Evolutionary conservation across 179 eudicot species (phyloP).

Genomic region (Spinacia oleracea): DNA sequence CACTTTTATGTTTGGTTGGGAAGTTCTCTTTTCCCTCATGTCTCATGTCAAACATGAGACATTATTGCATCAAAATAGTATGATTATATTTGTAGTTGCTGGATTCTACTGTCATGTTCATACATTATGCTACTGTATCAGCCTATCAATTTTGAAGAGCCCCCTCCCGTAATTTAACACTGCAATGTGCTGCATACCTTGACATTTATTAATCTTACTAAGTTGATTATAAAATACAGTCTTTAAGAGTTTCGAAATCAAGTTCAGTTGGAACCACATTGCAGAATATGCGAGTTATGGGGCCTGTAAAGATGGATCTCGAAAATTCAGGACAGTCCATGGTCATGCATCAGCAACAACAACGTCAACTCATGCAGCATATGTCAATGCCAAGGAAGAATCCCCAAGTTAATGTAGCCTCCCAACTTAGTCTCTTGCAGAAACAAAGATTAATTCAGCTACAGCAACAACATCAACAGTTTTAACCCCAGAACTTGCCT

Average conservation of each 20-base stretch:
- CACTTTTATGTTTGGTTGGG: neutral
- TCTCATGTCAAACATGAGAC: conserved; percentile 8
- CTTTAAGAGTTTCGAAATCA: conserved; percentile 55
- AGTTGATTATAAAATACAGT: no score
- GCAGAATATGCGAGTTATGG: conserved; percentile 55
- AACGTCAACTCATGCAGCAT: conserved; percentile 63
- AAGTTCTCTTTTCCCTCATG: neutral
- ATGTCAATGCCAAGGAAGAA: conserved; percentile 73
- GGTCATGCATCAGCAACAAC: conserved; percentile 70
- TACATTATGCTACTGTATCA: no score
- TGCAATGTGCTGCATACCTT: no score
- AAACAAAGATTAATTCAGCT: conserved; percentile 65
- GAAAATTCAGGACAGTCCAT: conserved; percentile 77
- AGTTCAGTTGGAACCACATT: conserved; percentile 65
- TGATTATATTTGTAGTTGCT: neutral
- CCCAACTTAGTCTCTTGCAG: conserved; percentile 66
- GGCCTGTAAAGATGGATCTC: conserved; percentile 64
- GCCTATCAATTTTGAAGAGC: no score
- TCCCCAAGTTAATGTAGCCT: conserved; percentile 68
- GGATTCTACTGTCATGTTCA: neutral
- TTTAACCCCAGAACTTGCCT: conserved; percentile 67
- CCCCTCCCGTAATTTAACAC: no score
- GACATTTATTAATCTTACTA: no score
- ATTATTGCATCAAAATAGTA: neutral
- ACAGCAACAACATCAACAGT: conserved; percentile 52